Evolutionary conservation across 2,329 filamentous ascomycete species (phyloP).

Genomic region (Fusarium gaditjirri): DNA sequence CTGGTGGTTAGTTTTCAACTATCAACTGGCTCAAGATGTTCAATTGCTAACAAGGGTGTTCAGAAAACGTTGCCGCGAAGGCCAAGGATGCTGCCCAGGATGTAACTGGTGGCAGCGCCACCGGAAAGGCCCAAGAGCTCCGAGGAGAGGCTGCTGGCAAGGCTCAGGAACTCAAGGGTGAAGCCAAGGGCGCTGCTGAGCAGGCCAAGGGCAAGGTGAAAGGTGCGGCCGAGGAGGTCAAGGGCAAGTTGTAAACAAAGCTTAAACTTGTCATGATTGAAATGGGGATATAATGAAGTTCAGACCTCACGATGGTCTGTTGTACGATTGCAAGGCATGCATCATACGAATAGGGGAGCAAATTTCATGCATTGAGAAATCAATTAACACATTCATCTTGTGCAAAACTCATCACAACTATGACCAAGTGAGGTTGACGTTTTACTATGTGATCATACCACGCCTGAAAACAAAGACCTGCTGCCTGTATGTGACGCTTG

Average conservation of each 20-base stretch:
- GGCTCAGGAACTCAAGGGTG: constrained; percentile 53
- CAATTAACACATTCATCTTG: not conserved
- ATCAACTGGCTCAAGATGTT: not conserved
- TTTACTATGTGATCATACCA: not conserved
- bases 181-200: constrained; percentile 56
- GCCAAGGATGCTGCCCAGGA: constrained; percentile 58
- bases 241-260: constrained; percentile 34
- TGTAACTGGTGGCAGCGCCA: constrained; percentile 45
- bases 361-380: constrained; percentile 26
- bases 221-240: constrained; percentile 27
- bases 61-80: constrained; percentile 57
- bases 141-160: constrained; percentile 53
- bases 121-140: constrained; percentile 50
- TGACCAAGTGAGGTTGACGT: not conserved
- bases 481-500: not conserved
- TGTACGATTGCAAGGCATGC: constrained; percentile 39
- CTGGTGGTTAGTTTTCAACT: constrained; percentile 57
- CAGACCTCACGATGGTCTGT: constrained; percentile 9
- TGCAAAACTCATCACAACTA: not conserved
- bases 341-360: constrained; percentile 30
- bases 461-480: not conserved
- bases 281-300: constrained; percentile 19
- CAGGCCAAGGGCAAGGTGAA: constrained; percentile 50
- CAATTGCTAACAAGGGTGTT: constrained; percentile 10
- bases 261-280: not conserved